A percentile compares a stretch with the other conserved stretches of the same genome.
Conservation (phyloP, 2,329 filamentous ascomycete genomes). For the Clonostachys byssicola region DNA sequence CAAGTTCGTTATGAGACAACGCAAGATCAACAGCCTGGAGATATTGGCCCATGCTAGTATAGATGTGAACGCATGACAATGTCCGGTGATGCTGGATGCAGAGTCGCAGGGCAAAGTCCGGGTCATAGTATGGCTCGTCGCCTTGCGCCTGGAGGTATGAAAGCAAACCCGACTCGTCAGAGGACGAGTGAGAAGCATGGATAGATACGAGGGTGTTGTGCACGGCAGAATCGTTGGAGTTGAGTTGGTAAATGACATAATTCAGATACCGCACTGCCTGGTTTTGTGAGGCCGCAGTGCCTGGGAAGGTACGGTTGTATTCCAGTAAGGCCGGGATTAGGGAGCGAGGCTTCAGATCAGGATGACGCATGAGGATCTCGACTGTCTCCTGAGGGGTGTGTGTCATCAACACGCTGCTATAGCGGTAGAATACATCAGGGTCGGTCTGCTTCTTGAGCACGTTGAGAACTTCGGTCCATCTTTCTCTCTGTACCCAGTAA, state of each 20-base stretch:
- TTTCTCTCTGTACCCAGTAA: slow-evolving; percentile 95
- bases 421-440: slow-evolving; percentile 90
- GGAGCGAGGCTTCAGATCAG: slow-evolving; percentile 77
- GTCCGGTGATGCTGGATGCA: slow-evolving; percentile 95
- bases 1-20: slow-evolving; percentile 82
- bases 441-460: slow-evolving; percentile 93
- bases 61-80: slow-evolving; percentile 93
- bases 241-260: slow-evolving; percentile 84
- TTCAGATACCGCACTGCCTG: slow-evolving; percentile 93
- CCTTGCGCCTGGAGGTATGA: slow-evolving; percentile 89
- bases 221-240: slow-evolving; percentile 77
- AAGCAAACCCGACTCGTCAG: slow-evolving; percentile 81
- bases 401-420: slow-evolving; percentile 94
- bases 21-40: slow-evolving; percentile 90
- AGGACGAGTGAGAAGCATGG: slow-evolving; percentile 77
- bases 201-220: slow-evolving; percentile 98
- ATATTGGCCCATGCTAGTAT: slow-evolving; percentile 94
- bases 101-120: slow-evolving; percentile 90
- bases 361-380: slow-evolving; percentile 93
- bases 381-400: slow-evolving; percentile 81
- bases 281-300: slow-evolving; percentile 64
- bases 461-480: slow-evolving; percentile 81
- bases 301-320: slow-evolving; percentile 77
- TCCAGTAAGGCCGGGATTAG: slow-evolving; percentile 91
- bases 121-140: slow-evolving; percentile 82